Percentiles rank a stretch among this genome's conserved stretches.
Conservation (phyloP, 129 eudicot genomes). For the Rutidosis leptorrhynchoides region DNA sequence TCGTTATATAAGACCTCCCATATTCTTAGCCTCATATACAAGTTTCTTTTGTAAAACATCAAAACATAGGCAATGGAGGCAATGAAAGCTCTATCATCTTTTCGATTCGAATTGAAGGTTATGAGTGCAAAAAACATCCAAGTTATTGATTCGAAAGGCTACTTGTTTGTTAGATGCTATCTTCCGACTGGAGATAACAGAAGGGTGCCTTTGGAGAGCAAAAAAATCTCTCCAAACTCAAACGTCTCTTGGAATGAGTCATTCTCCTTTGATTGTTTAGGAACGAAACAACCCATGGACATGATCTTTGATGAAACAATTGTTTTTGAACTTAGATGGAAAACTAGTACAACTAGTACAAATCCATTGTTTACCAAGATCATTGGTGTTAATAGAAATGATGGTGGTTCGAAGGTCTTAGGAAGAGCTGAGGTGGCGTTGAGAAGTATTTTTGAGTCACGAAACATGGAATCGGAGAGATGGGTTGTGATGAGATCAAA, state of each 20-base stretch:
- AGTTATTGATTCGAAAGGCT: slow-evolving; percentile 15
- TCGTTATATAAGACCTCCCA: not conserved
- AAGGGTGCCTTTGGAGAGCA: slow-evolving; percentile 42
- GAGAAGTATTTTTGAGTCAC: slow-evolving; percentile 40
- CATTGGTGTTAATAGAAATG: not conserved
- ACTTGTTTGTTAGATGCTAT: slow-evolving; percentile 51
- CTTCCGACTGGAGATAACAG: slow-evolving; percentile 47
- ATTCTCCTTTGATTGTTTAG: slow-evolving; percentile 46
- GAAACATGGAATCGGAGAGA: slow-evolving; percentile 36
- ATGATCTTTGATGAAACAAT: slow-evolving; percentile 36
- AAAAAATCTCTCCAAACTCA: slow-evolving; percentile 31
- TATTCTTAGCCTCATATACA: too few species aligned
- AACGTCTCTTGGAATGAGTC: slow-evolving; percentile 43
- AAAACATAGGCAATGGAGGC: slow-evolving; percentile 28
- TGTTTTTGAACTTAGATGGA: slow-evolving; percentile 43
- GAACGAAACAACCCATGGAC: slow-evolving; percentile 35
- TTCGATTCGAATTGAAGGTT: slow-evolving; percentile 40
- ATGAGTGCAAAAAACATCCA: slow-evolving; percentile 48
- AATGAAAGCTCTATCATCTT: slow-evolving; percentile 20
- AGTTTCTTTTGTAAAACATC: slow-evolving; percentile 14
- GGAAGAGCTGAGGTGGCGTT: slow-evolving; percentile 57
- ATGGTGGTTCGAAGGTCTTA: slow-evolving; percentile 41
- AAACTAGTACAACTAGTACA: not conserved
- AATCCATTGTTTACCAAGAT: slow-evolving; percentile 16
- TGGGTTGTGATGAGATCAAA: slow-evolving; percentile 47